Conservation (phyloP, 2,329 filamentous ascomycete genomes). For the Ceratocystis colombiana region DNA sequence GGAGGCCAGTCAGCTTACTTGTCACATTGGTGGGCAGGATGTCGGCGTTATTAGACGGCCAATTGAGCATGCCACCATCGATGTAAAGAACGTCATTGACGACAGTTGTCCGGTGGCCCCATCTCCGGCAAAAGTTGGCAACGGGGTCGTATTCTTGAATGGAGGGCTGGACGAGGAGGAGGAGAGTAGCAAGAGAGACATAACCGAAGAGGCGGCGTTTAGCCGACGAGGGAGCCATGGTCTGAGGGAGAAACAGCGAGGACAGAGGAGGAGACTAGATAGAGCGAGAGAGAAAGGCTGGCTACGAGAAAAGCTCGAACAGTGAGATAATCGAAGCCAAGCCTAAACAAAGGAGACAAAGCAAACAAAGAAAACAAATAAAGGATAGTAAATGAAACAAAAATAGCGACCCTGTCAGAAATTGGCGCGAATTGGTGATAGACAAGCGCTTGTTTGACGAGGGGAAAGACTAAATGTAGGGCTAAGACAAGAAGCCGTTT, state of each 20-base stretch:
- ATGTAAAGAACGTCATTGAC: constrained; percentile 52
- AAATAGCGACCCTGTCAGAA: background rate
- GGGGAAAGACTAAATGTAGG: no score
- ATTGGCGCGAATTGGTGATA: no score
- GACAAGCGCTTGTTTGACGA: no score
- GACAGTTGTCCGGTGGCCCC: constrained; percentile 51
- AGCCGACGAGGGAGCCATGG: constrained; percentile 1
- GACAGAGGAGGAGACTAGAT: background rate
- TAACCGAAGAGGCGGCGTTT: background rate
- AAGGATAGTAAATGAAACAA: background rate
- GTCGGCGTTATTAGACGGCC: constrained; percentile 37
- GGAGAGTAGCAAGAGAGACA: constrained; percentile 8
- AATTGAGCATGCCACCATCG: constrained; percentile 51
- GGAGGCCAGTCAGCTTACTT: constrained; percentile 38
- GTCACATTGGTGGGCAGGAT: constrained; percentile 43
- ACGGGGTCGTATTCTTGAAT: constrained; percentile 41
- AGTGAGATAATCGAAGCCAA: background rate
- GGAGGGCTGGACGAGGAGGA: constrained; percentile 4
- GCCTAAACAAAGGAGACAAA: background rate
- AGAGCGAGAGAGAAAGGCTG: background rate
- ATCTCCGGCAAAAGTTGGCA: constrained; percentile 44
- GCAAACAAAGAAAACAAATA: background rate
- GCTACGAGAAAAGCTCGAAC: background rate
- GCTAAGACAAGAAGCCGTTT: no score
- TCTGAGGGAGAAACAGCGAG: background rate